Percentiles rank a stretch among this genome's conserved stretches.
phyloP scores from a whole-genome alignment of 2,329 filamentous ascomycete species.

The Botrytis fabae region DNA sequence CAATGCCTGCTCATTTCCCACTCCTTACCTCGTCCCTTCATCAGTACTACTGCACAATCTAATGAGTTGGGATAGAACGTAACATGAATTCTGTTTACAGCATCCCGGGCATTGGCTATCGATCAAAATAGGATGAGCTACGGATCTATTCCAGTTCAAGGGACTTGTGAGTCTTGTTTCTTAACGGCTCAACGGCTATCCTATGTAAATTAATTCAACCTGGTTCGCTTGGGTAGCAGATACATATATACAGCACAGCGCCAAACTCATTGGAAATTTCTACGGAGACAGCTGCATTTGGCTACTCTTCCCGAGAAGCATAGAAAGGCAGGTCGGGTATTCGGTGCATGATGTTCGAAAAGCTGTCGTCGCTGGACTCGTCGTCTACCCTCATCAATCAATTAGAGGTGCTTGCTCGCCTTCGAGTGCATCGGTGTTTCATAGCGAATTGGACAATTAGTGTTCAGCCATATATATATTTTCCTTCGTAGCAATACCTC shows the following conservation, averaged over 20 bases:
- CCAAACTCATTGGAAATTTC: background rate
- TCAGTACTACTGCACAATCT: constrained; percentile 4
- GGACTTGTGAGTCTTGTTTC: background rate
- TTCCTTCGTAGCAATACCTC: background rate
- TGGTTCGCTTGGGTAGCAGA: background rate
- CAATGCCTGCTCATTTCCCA: background rate
- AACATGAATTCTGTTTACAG: constrained; percentile 9
- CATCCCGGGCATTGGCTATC: background rate
- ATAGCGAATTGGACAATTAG: constrained; percentile 14
- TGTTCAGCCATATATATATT: background rate
- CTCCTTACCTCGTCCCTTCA: background rate
- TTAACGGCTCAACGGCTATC: constrained; percentile 5
- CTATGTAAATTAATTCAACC: background rate
- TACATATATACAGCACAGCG: background rate
- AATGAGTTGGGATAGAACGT: background rate
- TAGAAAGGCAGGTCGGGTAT: background rate
- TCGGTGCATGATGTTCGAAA: background rate
- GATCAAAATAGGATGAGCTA: background rate
- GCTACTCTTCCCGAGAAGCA: background rate
- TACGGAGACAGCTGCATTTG: background rate
- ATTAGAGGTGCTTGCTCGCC: background rate
- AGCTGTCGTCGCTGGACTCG: background rate
- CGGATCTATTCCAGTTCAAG: background rate
- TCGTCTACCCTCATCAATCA: background rate
- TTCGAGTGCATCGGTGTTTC: constrained; percentile 1